Evolutionary conservation across 441 rosid genomes (phyloP).

Genomic region (Pelargonium australe): DNA sequence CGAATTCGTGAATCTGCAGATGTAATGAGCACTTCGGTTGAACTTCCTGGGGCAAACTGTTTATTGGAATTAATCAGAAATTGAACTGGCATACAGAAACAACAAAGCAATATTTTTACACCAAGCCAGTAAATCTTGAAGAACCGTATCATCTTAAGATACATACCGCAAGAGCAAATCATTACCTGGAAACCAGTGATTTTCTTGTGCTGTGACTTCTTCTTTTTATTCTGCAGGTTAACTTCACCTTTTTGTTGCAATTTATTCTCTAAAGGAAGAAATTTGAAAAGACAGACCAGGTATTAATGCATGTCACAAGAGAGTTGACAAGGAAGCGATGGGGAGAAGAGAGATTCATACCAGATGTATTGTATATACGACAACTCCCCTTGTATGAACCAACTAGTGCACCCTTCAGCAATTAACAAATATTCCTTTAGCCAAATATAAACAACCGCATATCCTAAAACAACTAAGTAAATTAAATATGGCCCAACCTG

Average conservation of each 20-base stretch:
- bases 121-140: too few relatives aligned
- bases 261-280: slow-evolving; percentile 60
- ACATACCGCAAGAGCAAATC: neutral
- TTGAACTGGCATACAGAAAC: slow-evolving; percentile 8
- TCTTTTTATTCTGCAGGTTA: slow-evolving; percentile 84
- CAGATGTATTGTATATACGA: slow-evolving; percentile 60
- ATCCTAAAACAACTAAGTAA: slow-evolving; percentile 9
- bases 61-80: slow-evolving; percentile 27
- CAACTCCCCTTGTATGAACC: slow-evolving; percentile 96
- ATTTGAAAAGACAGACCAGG: neutral
- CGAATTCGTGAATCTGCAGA: slow-evolving; percentile 95
- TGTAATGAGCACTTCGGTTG: slow-evolving; percentile 73
- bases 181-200: slow-evolving; percentile 97
- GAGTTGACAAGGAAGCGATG: neutral
- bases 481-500: slow-evolving; percentile 47
- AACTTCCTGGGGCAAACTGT: slow-evolving; percentile 88
- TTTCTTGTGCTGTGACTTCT: slow-evolving; percentile 84
- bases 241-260: slow-evolving; percentile 69
- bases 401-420: slow-evolving; percentile 81
- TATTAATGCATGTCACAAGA: neutral
- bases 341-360: slow-evolving; percentile 25
- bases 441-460: slow-evolving; percentile 1
- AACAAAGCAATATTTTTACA: neutral
- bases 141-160: neutral
- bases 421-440: slow-evolving; percentile 25